Conservation (phyloP, 2,329 filamentous ascomycete genomes). For the Cordyceps cateniannulata region DNA sequence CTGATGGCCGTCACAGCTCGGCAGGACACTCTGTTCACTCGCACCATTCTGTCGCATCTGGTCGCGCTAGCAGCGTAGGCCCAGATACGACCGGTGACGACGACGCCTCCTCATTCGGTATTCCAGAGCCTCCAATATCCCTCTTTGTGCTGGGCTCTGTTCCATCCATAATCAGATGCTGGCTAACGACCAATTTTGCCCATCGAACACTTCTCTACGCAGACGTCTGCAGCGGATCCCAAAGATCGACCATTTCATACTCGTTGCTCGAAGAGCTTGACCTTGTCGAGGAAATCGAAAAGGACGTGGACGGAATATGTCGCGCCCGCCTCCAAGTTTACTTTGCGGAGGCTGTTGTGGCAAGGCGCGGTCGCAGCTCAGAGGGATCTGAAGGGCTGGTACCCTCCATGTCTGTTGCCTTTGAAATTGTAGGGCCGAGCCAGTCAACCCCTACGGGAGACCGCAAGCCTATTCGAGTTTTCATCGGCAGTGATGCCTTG, state of each 20-base stretch:
- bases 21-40: constrained; percentile 73
- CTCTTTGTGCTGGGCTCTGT: constrained; percentile 82
- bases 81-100: constrained; percentile 64
- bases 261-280: constrained; percentile 70
- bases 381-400: constrained; percentile 62
- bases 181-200: constrained; percentile 85
- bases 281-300: constrained; percentile 58
- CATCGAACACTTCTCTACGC: constrained; percentile 86
- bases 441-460: constrained; percentile 22
- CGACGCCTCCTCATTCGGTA: constrained; percentile 63
- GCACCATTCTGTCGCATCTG: constrained; percentile 64
- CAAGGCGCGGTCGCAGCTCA: constrained; percentile 66
- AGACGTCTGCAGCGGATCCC: constrained; percentile 85
- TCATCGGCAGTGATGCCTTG: constrained; percentile 83
- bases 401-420: constrained; percentile 72
- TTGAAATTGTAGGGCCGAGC: constrained; percentile 60
- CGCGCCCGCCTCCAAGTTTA: constrained; percentile 77
- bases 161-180: constrained; percentile 91
- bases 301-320: constrained; percentile 57
- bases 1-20: constrained; percentile 89
- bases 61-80: constrained; percentile 81
- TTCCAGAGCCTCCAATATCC: constrained; percentile 71
- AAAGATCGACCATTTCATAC: constrained; percentile 74
- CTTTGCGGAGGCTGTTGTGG: constrained; percentile 82
- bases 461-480: constrained; percentile 67